Percentiles rank a stretch among this genome's conserved stretches.
Evolutionary conservation across 257 asterid species (phyloP).

Genomic region (Misopates orontium): DNA sequence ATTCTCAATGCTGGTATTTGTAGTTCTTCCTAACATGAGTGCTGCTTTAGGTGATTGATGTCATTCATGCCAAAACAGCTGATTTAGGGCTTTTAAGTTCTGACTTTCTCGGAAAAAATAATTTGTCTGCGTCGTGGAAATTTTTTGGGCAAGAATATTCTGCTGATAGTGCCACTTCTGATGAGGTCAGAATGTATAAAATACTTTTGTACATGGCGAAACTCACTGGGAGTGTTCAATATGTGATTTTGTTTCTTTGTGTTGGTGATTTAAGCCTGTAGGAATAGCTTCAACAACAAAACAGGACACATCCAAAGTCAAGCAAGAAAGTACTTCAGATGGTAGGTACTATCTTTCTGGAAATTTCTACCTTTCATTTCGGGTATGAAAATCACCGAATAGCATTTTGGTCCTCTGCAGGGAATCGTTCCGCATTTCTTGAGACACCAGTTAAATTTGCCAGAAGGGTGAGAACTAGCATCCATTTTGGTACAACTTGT

Average conservation of each 20-base stretch:
- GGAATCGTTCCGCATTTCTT: conserved; percentile 42
- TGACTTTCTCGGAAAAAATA: conserved; percentile 61
- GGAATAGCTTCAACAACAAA: conserved; percentile 39
- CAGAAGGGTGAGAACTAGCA: conserved; percentile 69
- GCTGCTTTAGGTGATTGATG: conserved; percentile 65
- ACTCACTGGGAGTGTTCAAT: conserved; percentile 9
- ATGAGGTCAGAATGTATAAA: conserved; percentile 50
- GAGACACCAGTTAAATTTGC: conserved; percentile 59
- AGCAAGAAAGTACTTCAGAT: conserved; percentile 41
- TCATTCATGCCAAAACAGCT: conserved; percentile 59
- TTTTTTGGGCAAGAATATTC: conserved; percentile 41
- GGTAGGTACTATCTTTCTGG: conserved; percentile 47
- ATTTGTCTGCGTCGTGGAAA: conserved; percentile 82
- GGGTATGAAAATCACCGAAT: conserved; percentile 26
- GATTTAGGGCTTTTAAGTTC: conserved; percentile 75
- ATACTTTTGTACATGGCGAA: conserved; percentile 12
- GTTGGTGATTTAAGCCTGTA: conserved; percentile 37
- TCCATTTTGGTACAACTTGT: not conserved
- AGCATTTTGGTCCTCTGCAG: conserved; percentile 42
- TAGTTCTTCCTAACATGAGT: conserved; percentile 15
- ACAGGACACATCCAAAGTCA: conserved; percentile 46
- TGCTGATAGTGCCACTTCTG: conserved; percentile 38
- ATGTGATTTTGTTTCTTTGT: conserved; percentile 25
- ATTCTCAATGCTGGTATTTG: conserved; percentile 1
- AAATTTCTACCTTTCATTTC: conserved; percentile 9